Evolutionary conservation across 441 rosid species (phyloP).

Genomic region (Adansonia grandidieri): DNA sequence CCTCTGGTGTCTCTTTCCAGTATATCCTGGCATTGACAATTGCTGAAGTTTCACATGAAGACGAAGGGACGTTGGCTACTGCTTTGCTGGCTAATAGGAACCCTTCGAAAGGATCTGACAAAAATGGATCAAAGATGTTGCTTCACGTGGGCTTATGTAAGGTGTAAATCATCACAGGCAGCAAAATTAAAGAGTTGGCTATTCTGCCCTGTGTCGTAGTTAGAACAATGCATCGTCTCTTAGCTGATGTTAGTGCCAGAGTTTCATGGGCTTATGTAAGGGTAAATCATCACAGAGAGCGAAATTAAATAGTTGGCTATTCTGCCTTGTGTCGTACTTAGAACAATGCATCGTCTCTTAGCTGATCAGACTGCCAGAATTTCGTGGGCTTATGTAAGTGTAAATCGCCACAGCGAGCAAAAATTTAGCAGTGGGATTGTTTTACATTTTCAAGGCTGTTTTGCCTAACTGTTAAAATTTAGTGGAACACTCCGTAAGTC

Average conservation of each 20-base stretch:
- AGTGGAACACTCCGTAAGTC: not conserved
- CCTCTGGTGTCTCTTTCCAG: slow-evolving; percentile 30
- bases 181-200: too few relatives aligned
- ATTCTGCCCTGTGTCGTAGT: not conserved
- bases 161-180: not conserved
- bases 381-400: not conserved
- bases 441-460: not conserved
- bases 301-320: not conserved
- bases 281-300: not conserved
- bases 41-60: not conserved
- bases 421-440: not conserved
- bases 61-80: not conserved
- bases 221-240: not conserved
- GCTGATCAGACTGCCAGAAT: not conserved
- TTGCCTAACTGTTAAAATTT: not conserved
- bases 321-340: not conserved
- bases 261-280: not conserved
- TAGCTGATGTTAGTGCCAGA: not conserved
- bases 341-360: not conserved
- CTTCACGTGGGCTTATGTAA: too few relatives aligned
- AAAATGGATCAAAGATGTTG: too few relatives aligned
- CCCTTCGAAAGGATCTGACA: too few relatives aligned
- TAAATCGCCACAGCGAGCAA: not conserved
- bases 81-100: too few relatives aligned
- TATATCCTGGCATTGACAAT: not conserved